Percentiles rank a stretch among this genome's conserved stretches.
Conservation (phyloP, 768 basidiomycete species). For the Termitomyces titanicus region DNA sequence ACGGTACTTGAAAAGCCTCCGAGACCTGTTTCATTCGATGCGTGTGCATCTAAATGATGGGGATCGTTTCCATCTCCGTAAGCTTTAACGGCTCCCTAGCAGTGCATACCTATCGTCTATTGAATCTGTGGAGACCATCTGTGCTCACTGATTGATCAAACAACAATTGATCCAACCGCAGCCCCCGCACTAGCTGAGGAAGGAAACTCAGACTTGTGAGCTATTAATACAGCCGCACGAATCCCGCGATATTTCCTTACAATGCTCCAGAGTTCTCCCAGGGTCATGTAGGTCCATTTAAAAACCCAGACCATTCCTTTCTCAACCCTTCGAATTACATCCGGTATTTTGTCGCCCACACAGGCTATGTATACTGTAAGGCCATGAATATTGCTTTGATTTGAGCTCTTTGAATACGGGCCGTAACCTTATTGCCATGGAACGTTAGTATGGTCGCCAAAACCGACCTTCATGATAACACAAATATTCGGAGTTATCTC, state of each 20-base stretch:
- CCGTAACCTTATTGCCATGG: not conserved
- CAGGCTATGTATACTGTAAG: not conserved
- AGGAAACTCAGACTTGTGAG: not conserved
- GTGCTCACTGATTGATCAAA: not conserved
- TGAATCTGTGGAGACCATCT: not conserved
- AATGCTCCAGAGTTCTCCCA: constrained; percentile 1
- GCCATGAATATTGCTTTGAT: not conserved
- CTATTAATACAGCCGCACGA: not conserved
- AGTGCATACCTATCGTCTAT: not conserved
- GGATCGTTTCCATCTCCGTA: not conserved
- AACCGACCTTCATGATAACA: too few relatives aligned
- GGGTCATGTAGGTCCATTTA: not conserved
- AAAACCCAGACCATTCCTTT: constrained; percentile 3
- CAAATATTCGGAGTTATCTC: not conserved
- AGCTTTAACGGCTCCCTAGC: too few relatives aligned
- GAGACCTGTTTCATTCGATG: not conserved
- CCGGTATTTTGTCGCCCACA: not conserved
- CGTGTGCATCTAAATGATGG: not conserved
- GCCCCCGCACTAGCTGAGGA: too few relatives aligned
- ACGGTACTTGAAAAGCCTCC: not conserved
- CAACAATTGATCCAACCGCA: not conserved
- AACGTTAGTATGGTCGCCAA: not conserved
- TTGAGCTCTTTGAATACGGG: not conserved
- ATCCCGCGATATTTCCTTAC: not conserved
- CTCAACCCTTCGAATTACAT: constrained; percentile 1